Base-by-base conservation (phyloP, 2,329 filamentous ascomycete species). In the Claviceps lovelessii region DNA sequence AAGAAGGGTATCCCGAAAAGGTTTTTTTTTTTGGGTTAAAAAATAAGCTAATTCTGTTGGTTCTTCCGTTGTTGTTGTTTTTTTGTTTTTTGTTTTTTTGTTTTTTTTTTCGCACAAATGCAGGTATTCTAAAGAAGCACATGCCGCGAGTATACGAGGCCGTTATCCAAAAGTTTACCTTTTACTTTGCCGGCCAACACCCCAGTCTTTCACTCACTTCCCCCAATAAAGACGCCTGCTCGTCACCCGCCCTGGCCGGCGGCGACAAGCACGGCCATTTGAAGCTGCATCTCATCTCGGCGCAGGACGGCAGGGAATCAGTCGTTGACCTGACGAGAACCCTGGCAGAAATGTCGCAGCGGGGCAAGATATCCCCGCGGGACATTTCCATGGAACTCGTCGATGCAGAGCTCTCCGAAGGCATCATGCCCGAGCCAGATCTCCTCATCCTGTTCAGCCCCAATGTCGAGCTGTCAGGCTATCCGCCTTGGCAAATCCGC, bases 311-410 rank as follows among this genome's bases (percentile, higher is more conserved):
- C 51, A 83, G 91, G 54, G 89, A 95, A 64, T 96, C 91, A 4
- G 81, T 98, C 58, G 90, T 98, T 45, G 93, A 98, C 68, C 78
- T 98, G 49, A 98, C 93, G 46, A 89, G 90, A 65, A 97, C 94
- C 1, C 76, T 98, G 28, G 82, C 91, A 6, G 88, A 95, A 65
- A 97, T 98, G 93, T 87, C 89, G 7, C 93, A 97, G 69, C 83
- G 85, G 61, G 83, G 83, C 56, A 96, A 95, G 70, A 77, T 98
- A 15, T 80, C 81, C 2, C 79, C 88, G 0, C 76, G 81, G 37
- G 90, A 98, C 66, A 90, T 98, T 64, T 90, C 83, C 55, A 77
- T 79, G 52, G 88, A 96, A 58, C 74, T 98, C 52, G 84, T 98
- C 53, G 90, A 97, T 64, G 86, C 88, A 5, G 93, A 98, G 70